Base-by-base conservation (phyloP, 345 rosid species). In the Turnera subulata region DNA sequence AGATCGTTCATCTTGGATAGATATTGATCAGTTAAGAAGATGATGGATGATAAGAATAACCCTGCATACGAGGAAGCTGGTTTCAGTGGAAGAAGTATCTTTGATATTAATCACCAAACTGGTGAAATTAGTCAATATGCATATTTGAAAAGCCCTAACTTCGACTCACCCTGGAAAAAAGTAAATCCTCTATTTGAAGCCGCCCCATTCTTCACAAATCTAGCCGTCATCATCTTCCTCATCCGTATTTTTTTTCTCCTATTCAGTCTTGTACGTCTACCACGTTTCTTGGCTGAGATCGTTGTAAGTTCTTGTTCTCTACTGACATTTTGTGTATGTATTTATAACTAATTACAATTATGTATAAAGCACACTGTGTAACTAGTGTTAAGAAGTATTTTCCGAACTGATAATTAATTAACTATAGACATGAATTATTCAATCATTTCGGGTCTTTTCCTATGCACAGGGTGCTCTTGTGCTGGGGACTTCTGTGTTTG, bases 401-500 rank as follows among this genome's bases (percentile, higher is more conserved):
- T n/a, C n/a, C n/a, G n/a, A n/a, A n/a, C n/a, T n/a, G n/a, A n/a
- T n/a, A 13, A 37, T 37, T 9, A 9, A 7, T 37, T 37, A 13
- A 13, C 40, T 37, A 13, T 43, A 3, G 11, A 2, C 18, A 45
- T 18, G 25, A 8, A 16, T 29, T 16, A 2, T 42, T 20, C 16
- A 4, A 6, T 3, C 6, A 23, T 33, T 17, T 12, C 3, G 14
- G 11, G 11, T 57, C 20, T 8, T 25, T 54, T 12, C 16, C 4
- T 8, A 6, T 21, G 0, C 44, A 48, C 6, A 69, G 78, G 44
- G 58, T 23, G 49, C 64, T 12, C 2, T 74, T 42, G 0, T 74
- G n/a, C 3, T 65, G 0, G 68, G 67, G 9, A 53, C 63, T 2
- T 4, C 48, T 7, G 1, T n/a, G 15, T 3, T 56, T 13, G 65